Evolutionary conservation across 139 green algal species (phyloP), one percentile per base, ranked within the genome.

Genomic region (Auxenochlorella protothecoides): DNA sequence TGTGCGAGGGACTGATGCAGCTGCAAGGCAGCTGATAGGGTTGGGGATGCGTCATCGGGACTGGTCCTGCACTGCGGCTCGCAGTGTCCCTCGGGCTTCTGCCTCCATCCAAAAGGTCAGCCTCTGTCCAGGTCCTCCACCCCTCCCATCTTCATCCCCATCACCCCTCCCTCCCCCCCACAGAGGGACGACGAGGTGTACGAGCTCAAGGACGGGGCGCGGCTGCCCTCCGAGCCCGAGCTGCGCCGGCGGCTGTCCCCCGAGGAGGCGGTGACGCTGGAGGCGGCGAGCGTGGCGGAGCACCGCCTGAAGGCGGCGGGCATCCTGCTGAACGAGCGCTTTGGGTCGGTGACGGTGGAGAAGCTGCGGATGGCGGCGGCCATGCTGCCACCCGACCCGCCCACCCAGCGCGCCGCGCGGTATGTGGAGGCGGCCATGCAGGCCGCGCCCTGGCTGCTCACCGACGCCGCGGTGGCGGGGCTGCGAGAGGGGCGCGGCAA

Each of bases 391-490:
- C 68, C 74, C 62, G 65, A 87, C 52, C 69, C 81, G 44, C 16
- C 13, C 56, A 77, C 16, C 55, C 57, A 74, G 53, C 70, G 65
- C 27, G 78, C 78, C 3, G 79, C 79, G 5, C 68, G 71, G 10
- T 63, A 66, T 3, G 62, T 84, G 3, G 71, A 80, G 61, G 53
- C 72, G 53, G 74, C 63, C 15, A 65, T 69, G 68, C 63, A 79
- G 74, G 76, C 78, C 0, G 74, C 83, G 0, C 78, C 84, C 0
- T 93, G 88, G 88, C 67, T 69, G 13, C 70, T 90, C 55, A 85
- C 80, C 3, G 76, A 86, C 66, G 84, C 81, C 5, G 93, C 88
- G 67, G 63, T 92, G 63, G 53, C 77, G 3, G 75, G 68, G 13
- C 72, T 89, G 55, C 68, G 75, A 55, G 80, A 84, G 65, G 74